Percentiles rank a stretch among this genome's conserved stretches.
phyloP scores from a whole-genome alignment of 2,329 filamentous ascomycete species.

The Cryphonectria parasitica region DNA sequence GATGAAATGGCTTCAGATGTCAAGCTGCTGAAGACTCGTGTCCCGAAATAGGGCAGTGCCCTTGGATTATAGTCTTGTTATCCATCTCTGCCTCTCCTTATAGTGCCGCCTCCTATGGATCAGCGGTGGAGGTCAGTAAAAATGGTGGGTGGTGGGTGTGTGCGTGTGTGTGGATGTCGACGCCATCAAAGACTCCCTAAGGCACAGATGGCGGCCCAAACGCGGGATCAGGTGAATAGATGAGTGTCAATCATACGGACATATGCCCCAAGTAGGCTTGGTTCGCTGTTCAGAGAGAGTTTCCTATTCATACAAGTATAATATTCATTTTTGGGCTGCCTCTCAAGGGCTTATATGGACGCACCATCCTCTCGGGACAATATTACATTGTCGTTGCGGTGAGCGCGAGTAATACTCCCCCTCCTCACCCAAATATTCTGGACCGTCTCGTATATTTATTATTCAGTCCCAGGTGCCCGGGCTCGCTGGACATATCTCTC shows the following conservation, averaged over 20 bases:
- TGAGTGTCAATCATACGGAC: not conserved
- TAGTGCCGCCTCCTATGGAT: not conserved
- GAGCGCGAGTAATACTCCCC: not conserved
- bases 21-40: not conserved
- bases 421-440: too few species aligned
- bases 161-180: not conserved
- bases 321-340: not conserved
- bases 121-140: not conserved
- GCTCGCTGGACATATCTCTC: not conserved
- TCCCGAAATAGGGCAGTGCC: not conserved
- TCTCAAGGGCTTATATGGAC: conserved; percentile 2
- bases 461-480: too few species aligned
- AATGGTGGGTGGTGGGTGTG: too few species aligned
- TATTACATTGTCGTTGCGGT: not conserved
- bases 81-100: not conserved
- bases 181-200: not conserved
- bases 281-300: not conserved
- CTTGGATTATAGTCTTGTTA: not conserved
- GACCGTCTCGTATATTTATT: not conserved
- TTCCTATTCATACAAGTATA: not conserved
- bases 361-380: not conserved
- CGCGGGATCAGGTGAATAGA: not conserved
- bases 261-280: not conserved
- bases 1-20: not conserved
- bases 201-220: not conserved